Conservation (phyloP, 1,284 basidiomycete genomes). For the Ganoderma boninense region DNA sequence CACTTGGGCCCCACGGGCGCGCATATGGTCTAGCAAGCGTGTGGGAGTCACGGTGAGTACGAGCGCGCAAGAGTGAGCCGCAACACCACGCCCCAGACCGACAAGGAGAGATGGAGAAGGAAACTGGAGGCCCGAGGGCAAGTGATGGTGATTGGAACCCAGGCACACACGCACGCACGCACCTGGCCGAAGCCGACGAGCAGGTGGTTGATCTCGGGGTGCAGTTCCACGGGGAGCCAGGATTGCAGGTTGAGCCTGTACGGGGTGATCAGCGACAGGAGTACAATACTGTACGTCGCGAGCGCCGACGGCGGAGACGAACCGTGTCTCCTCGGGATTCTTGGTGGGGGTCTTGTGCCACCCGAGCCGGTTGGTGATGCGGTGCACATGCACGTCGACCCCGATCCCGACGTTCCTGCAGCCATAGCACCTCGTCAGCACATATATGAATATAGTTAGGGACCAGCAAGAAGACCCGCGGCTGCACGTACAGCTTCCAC, state of each 20-base stretch:
- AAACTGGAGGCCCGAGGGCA: neutral
- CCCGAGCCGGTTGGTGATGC: constrained; percentile 91
- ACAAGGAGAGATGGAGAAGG: neutral
- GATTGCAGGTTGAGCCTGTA: constrained; percentile 85
- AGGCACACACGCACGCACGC: constrained; percentile 71
- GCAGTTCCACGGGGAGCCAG: constrained; percentile 86
- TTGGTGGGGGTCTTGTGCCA: constrained; percentile 91
- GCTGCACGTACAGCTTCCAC: constrained; percentile 77
- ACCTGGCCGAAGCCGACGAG: constrained; percentile 96
- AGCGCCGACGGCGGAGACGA: too few species aligned
- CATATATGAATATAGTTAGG: neutral
- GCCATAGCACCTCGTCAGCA: neutral
- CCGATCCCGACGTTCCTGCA: constrained; percentile 92
- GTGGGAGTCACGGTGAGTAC: neutral
- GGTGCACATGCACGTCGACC: constrained; percentile 95
- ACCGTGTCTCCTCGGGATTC: constrained; percentile 90
- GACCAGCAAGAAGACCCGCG: neutral
- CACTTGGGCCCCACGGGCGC: constrained; percentile 86
- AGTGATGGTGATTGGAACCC: constrained; percentile 13
- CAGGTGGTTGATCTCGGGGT: constrained; percentile 86
- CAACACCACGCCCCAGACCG: neutral
- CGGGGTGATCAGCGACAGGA: neutral
- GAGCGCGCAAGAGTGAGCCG: constrained; percentile 1
- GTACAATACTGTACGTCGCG: too few species aligned
- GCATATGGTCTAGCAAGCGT: constrained; percentile 71